Conservation (phyloP, 1,139 yeast genomes). For the Lodderomyces elongisporus region DNA sequence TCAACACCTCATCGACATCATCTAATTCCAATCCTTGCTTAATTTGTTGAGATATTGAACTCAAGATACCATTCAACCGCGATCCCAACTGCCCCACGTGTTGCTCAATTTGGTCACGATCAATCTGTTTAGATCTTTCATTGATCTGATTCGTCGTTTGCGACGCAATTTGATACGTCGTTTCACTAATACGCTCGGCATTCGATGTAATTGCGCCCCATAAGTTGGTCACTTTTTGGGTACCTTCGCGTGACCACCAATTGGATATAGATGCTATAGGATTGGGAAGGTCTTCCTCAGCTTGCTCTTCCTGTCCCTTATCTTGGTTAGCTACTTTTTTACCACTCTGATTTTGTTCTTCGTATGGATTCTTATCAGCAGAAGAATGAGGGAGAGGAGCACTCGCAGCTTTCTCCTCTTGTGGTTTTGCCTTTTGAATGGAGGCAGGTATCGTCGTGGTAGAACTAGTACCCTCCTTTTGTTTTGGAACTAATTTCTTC, state of each 20-base stretch:
- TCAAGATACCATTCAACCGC: constrained; percentile 32
- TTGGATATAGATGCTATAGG: constrained; percentile 66
- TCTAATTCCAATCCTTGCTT: constrained; percentile 58
- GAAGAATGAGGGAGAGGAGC: constrained; percentile 10
- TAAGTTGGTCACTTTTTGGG: constrained; percentile 63
- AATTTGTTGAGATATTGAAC: constrained; percentile 38
- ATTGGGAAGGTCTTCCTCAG: constrained; percentile 36
- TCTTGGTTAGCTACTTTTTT: constrained; percentile 3
- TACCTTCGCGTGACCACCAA: constrained; percentile 82
- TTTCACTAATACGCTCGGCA: constrained; percentile 39
- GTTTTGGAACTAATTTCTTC: constrained; percentile 22
- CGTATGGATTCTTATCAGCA: constrained; percentile 10
- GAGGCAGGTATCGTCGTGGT: neutral
- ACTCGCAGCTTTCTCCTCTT: constrained; percentile 8
- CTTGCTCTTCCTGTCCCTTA: constrained; percentile 7
- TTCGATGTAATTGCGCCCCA: constrained; percentile 56
- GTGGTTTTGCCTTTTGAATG: neutral
- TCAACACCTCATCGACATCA: constrained; percentile 53
- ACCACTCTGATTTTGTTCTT: constrained; percentile 7
- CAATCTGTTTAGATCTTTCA: constrained; percentile 34
- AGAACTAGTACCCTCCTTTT: neutral
- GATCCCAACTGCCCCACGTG: too few relatives aligned
- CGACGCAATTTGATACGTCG: constrained; percentile 41
- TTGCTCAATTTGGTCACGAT: constrained; percentile 29
- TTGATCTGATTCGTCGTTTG: constrained; percentile 41